Evolutionary conservation across 1,139 yeast genomes (phyloP), one percentile per base, ranked within the genome.

Genomic region (Zygotorulaspora mrakii): DNA sequence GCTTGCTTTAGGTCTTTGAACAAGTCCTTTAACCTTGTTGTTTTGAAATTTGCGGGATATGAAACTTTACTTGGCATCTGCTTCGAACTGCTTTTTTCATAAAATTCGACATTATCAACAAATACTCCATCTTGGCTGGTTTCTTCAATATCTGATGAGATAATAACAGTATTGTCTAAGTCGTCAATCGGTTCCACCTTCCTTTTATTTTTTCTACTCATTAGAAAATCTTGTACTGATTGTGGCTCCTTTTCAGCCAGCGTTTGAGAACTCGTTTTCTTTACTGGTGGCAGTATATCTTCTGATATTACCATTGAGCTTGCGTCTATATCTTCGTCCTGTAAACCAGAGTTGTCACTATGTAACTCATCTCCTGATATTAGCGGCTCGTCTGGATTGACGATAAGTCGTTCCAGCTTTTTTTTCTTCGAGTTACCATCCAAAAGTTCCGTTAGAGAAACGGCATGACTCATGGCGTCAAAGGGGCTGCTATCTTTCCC

Each of bases 211-310:
- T 39, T 42, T 18, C 43, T 45, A 20, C 29, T 39, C 50, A 50
- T 47, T n/a, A 54, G 37, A 17, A 54, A 50, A 33, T 42, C 43
- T 17, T 48, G 47, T 6, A 52, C 50, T 8, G 57, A 50, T 35
- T 33, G 42, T 12, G 32, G 31, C 6, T 21, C 32, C 17, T 35
- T 34, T 34, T 31, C 21, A 37, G 45, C 6, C 8, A 42, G n/a
- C n/a, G n/a, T n/a, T n/a, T n/a, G n/a, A n/a, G n/a, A n/a, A n/a
- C n/a, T n/a, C n/a, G n/a, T n/a, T n/a, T n/a, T n/a, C n/a, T n/a
- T n/a, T n/a, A n/a, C n/a, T n/a, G n/a, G n/a, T n/a, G n/a, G n/a
- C n/a, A n/a, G n/a, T n/a, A n/a, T 25, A 24, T 38, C 42, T 8
- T 29, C 40, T 4, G 46, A 24, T 7, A 38, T 20, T 30, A 38